Evolutionary conservation across 2,329 filamentous ascomycete genomes (phyloP).

Genomic region (Acrodontium crateriforme): DNA sequence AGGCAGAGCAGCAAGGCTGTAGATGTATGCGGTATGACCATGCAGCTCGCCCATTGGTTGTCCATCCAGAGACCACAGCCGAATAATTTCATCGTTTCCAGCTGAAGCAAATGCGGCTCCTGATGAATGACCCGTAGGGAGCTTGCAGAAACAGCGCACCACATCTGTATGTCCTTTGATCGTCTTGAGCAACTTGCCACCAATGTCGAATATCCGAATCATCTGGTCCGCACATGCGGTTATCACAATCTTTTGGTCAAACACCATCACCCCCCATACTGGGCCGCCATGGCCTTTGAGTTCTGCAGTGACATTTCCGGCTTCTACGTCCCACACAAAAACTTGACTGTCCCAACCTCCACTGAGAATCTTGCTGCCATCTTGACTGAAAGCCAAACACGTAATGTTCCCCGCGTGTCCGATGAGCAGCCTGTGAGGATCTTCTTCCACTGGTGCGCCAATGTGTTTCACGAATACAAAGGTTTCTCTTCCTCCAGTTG

Average conservation of each 20-base stretch:
- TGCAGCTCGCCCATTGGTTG: constrained; percentile 61
- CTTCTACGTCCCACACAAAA: constrained; percentile 71
- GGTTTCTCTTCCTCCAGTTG: constrained; percentile 81
- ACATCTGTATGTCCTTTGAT: constrained; percentile 65
- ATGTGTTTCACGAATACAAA: constrained; percentile 82
- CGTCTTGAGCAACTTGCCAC: constrained; percentile 48
- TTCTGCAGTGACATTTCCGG: constrained; percentile 64
- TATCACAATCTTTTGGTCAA: constrained; percentile 65
- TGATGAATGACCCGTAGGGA: constrained; percentile 62
- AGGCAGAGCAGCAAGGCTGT: constrained; percentile 63
- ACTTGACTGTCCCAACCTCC: constrained; percentile 89
- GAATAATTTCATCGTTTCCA: constrained; percentile 79
- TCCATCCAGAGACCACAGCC: constrained; percentile 74
- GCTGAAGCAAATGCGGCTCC: constrained; percentile 90
- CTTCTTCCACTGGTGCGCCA: constrained; percentile 50
- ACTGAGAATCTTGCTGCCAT: constrained; percentile 65
- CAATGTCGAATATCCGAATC: constrained; percentile 66
- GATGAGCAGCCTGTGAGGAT: constrained; percentile 72
- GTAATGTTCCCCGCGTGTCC: constrained; percentile 85
- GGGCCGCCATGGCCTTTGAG: constrained; percentile 65
- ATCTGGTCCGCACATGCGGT: constrained; percentile 76
- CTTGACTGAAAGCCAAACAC: constrained; percentile 62
- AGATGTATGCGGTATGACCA: constrained; percentile 92
- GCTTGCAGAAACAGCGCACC: constrained; percentile 71
- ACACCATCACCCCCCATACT: constrained; percentile 84